Conservation (phyloP, 73 alveolate genomes). For the Uronychia binucleata region DNA sequence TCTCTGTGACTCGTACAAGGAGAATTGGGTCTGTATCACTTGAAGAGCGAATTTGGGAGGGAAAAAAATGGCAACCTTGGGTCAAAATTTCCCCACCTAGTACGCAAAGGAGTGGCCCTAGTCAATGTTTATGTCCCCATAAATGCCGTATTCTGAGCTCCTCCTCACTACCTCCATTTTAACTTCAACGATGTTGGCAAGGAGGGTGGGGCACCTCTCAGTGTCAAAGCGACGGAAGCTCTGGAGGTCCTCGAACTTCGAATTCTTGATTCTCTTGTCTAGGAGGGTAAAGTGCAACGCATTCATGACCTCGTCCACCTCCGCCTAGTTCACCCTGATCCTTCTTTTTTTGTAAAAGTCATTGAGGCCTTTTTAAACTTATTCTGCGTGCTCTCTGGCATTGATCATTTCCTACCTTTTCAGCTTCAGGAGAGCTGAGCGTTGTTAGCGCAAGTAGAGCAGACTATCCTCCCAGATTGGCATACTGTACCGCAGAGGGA, state of each 20-base stretch:
- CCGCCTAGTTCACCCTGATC: neutral
- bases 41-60: conserved; percentile 20
- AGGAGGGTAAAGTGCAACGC: neutral
- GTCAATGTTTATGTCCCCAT: conserved; percentile 41
- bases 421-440: too few species aligned
- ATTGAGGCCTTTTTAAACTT: too few species aligned
- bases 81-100: neutral
- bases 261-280: neutral
- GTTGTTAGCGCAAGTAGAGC: too few species aligned
- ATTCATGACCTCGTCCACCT: neutral
- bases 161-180: conserved; percentile 8
- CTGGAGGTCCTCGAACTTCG: neutral
- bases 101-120: conserved; percentile 48
- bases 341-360: neutral
- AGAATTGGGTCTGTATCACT: conserved; percentile 32
- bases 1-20: conserved; percentile 23
- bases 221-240: conserved; percentile 18
- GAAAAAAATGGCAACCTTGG: conserved; percentile 21
- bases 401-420: too few species aligned
- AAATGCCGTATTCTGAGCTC: conserved; percentile 22
- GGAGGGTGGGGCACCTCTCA: neutral
- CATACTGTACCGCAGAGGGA: neutral
- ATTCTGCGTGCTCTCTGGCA: too few species aligned
- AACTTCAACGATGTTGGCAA: conserved; percentile 18
- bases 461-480: conserved; percentile 19